Evolutionary conservation across 2,329 filamentous ascomycete genomes (phyloP), one percentile per base, ranked within the genome.

Genomic region (Aspergillus hortae): DNA sequence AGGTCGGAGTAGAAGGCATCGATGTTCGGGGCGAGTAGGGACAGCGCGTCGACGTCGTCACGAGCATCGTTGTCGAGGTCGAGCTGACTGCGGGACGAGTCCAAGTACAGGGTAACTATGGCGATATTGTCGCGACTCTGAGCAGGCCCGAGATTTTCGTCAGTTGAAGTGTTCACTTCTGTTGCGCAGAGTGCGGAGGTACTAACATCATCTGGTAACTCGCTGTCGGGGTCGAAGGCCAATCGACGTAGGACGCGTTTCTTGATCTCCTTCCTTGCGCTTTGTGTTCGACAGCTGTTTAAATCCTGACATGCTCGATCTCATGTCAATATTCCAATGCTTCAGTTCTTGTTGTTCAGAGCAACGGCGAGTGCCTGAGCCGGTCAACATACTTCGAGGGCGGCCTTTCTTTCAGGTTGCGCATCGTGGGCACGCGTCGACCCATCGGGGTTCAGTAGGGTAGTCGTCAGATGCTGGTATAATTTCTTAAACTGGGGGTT

Each of bases 401-500:
- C 62, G 27, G 58, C 62, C 56, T 55, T 62, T 21, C 68, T 63
- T 30, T 57, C 61, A 14, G 67, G 64, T 51, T 65, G 66, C 33
- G 59, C 56, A 50, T 65, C 60, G 35, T 66, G 56, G 17, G 62
- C 63, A 33, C 61, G 66, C 4, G 69, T 73, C 15, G 73, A 75
- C 42, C 67, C 72, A 67, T 77, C 73, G 1, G 66, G 57, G 43
- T 71, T 70, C 25, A 77, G 60, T 2, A 75, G 41, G 7, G 64
- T 60, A 1, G 58, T 66, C 2, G 70, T 74, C 2, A 77, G 44
- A 36, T 72, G 64, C 41, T 71, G 66, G 55, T 76, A 72, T 7
- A 76, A 57, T 41, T 62, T 66, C 54, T 74, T 72, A 46, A 77
- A 77, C 46, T 70, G 65, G 6, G 73, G 71, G 48, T 76, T 75